phyloP scores from a whole-genome alignment of 2,329 filamentous ascomycete genomes.

The Pleomassaria siparia region DNA sequence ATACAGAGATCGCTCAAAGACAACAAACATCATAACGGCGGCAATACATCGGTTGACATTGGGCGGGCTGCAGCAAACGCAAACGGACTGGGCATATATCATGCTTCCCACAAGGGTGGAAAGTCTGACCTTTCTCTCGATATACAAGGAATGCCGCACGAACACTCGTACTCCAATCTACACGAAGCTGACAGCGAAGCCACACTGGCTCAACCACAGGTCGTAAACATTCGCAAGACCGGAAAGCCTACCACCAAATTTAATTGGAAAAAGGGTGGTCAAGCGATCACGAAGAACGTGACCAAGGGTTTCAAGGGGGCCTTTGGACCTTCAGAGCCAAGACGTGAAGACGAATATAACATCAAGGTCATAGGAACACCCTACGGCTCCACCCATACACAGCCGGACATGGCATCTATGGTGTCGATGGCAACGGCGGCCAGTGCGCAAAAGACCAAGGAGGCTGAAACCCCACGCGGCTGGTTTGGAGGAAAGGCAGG shows the following conservation, averaged over 20 bases:
- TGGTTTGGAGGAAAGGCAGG: conserved; percentile 38
- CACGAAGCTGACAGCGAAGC: conserved; percentile 66
- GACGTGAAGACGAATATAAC: conserved; percentile 62
- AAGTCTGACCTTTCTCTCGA: conserved; percentile 45
- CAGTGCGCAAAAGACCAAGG: conserved; percentile 27
- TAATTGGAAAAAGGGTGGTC: conserved; percentile 97
- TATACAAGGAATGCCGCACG: conserved; percentile 41
- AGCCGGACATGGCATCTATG: conserved; percentile 38
- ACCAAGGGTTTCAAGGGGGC: conserved; percentile 92
- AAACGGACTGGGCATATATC: conserved; percentile 67
- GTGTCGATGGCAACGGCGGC: conserved; percentile 6
- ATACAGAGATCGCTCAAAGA: conserved; percentile 93
- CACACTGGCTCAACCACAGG: conserved; percentile 74
- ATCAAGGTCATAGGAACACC: conserved; percentile 52
- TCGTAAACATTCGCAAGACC: conserved; percentile 86
- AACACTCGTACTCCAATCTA: conserved; percentile 45
- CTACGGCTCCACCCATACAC: conserved; percentile 39
- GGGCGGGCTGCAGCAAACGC: conserved; percentile 47
- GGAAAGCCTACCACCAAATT: conserved; percentile 94
- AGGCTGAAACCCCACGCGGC: conserved; percentile 30
- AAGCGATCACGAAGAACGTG: conserved; percentile 90
- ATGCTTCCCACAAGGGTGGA: conserved; percentile 37
- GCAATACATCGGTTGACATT: conserved; percentile 49
- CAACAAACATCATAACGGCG: conserved; percentile 56
- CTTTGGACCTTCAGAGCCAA: conserved; percentile 62